Conservation (phyloP, 371 early-diverging fungal species). For the Circinella umbellata region DNA sequence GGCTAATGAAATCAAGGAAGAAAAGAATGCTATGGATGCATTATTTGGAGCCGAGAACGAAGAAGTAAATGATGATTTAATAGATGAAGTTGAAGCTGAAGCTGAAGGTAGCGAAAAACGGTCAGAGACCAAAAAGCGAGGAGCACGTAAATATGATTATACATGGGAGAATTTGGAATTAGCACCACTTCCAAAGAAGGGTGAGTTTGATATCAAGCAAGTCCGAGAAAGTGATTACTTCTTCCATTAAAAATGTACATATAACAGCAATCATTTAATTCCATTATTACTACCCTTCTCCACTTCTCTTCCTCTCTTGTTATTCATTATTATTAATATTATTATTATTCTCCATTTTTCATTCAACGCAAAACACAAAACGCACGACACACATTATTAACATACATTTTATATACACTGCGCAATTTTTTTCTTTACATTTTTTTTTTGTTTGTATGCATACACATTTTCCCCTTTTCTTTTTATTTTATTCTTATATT, state of each 20-base stretch:
- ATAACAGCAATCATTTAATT: neutral
- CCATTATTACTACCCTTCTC: neutral
- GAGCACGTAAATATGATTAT: slow-evolving; percentile 42
- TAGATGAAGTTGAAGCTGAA: slow-evolving; percentile 24
- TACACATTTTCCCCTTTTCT: too few species aligned
- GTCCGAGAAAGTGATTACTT: slow-evolving; percentile 90
- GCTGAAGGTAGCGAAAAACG: slow-evolving; percentile 17
- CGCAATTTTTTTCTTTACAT: neutral
- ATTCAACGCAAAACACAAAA: too few species aligned
- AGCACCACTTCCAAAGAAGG: slow-evolving; percentile 78
- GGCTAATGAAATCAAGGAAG: slow-evolving; percentile 18
- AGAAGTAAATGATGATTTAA: slow-evolving; percentile 7
- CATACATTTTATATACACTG: neutral
- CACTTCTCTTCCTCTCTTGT: too few species aligned
- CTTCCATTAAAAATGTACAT: slow-evolving; percentile 70
- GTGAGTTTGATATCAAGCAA: slow-evolving; percentile 82
- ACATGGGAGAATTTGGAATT: slow-evolving; percentile 78
- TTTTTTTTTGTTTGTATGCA: neutral
- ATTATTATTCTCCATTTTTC: too few species aligned
- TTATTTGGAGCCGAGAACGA: slow-evolving; percentile 36
- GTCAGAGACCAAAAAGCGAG: neutral
- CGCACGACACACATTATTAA: too few species aligned
- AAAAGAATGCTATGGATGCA: slow-evolving; percentile 36
- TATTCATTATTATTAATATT: too few species aligned
- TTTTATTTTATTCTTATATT: too few species aligned